Evolutionary conservation across 116 monocot species (phyloP), one percentile per base, ranked within the genome.

Genomic region (Trichopus zeylanicus): DNA sequence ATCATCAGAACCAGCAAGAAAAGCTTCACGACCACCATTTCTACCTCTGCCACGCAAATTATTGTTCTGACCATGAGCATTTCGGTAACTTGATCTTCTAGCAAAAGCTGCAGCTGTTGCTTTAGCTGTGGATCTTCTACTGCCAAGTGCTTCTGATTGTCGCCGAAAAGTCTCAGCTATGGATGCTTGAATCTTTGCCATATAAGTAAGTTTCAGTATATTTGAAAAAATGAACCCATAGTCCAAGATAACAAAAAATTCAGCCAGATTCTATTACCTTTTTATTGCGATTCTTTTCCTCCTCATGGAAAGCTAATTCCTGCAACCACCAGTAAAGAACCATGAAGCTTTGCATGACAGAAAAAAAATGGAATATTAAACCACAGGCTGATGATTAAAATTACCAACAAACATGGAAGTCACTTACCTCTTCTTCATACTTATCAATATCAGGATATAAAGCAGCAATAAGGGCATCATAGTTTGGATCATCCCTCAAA

Each of bases 391-490:
- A n/a, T 11, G 23, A 54, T 23, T 28, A 26, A n/a, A 54, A 54
- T 0, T 27, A 20, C 13, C 28, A 46, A 47, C 61, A 56, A 31
- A 23, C 38, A 15, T 23, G 42, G 28, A 26, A 46, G 31, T 35
- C 20, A n/a, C 21, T 30, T 78, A 89, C 95, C 95, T 86, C 95
- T 63, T 86, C 87, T 65, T 98, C 97, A 53, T 87, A 98, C 62
- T 98, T 91, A 61, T 98, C 91, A 59, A 98, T 98, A 64, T 98
- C 82, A 26, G 97, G 91, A 80, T 98, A 98, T 15, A 98, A 55
- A 35, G 82, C 82, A 49, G 91, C 76, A 73, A 98, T 91, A 29
- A 98, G 70, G 26, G 81, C 67, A 73, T 98, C 91, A 62, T 84
- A 98, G 37, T 98, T 98, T 30, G 97, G 84, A 79, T 98, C 97